Conservation (phyloP, 345 rosid genomes). For the Psidium guajava region DNA sequence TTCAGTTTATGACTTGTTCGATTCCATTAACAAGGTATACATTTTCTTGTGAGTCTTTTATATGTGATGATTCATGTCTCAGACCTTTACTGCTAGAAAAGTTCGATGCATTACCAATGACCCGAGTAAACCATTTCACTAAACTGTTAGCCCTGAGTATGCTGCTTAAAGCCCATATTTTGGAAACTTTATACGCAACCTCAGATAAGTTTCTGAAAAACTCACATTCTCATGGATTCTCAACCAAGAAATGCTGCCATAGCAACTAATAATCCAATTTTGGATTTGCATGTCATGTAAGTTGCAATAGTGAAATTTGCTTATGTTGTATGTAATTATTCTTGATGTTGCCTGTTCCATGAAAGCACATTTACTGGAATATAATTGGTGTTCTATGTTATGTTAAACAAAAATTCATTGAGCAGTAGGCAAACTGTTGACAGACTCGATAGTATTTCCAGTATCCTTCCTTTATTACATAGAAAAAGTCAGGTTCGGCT, state of each 20-base stretch:
- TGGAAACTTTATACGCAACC: not conserved
- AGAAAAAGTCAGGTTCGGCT: not conserved
- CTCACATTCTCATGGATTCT: not conserved
- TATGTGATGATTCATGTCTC: not conserved
- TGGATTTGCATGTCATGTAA: not conserved
- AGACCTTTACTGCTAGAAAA: not conserved
- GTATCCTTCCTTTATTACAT: not conserved
- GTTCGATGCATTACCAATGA: not conserved
- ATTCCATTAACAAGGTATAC: slow-evolving; percentile 52
- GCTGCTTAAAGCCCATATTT: not conserved
- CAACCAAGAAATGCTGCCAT: not conserved
- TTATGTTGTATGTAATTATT: not conserved
- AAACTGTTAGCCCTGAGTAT: not conserved
- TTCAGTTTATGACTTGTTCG: slow-evolving; percentile 64
- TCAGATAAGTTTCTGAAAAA: not conserved
- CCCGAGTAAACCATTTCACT: not conserved
- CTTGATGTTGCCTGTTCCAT: not conserved
- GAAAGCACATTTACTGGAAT: not conserved
- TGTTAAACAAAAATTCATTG: not conserved
- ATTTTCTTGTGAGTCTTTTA: not conserved
- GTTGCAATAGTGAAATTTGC: not conserved
- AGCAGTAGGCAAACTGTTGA: not conserved
- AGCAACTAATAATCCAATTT: not conserved
- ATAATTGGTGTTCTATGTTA: not conserved
- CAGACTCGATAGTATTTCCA: not conserved